A percentile compares a stretch with the other conserved stretches of the same genome.
phyloP scores from a whole-genome alignment of 202 grass and related monocot genomes.

The Hordeum pubiflorum region DNA sequence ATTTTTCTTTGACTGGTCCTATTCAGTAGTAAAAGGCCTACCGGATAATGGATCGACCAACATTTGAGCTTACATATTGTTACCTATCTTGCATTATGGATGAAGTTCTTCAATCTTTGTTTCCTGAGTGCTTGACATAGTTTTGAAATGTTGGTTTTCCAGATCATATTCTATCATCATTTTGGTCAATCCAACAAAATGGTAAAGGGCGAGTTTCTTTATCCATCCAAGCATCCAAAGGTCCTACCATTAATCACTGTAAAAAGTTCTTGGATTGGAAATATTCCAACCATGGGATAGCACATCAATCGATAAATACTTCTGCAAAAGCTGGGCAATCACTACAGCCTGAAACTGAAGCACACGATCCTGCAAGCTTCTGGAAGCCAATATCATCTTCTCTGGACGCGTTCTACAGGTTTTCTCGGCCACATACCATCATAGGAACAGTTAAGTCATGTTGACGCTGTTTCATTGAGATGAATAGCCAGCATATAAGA shows the following conservation, averaged over 20 bases:
- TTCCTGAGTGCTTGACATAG: not conserved
- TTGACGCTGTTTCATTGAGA: not conserved
- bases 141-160: constrained; percentile 28
- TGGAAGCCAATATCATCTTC: constrained; percentile 56
- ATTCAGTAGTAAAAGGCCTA: not conserved
- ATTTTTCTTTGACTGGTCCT: not conserved
- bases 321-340: constrained; percentile 41
- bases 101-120: not conserved
- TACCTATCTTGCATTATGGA: not conserved
- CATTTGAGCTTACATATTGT: not conserved
- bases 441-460: constrained; percentile 96
- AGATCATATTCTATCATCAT: constrained; percentile 31
- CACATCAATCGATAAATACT: constrained; percentile 24
- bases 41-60: not conserved
- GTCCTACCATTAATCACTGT: not conserved
- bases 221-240: constrained; percentile 23
- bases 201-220: constrained; percentile 17
- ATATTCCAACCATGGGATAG: constrained; percentile 25
- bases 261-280: constrained; percentile 31
- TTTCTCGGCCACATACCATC: constrained; percentile 87
- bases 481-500: not conserved
- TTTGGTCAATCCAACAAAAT: constrained; percentile 27
- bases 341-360: constrained; percentile 57
- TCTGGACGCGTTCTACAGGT: constrained; percentile 83
- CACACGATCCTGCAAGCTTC: constrained; percentile 33